Percentiles rank a stretch among this genome's conserved stretches.
Evolutionary conservation across 2,329 filamentous ascomycete genomes (phyloP).

Genomic region (Zalaria obscura): DNA sequence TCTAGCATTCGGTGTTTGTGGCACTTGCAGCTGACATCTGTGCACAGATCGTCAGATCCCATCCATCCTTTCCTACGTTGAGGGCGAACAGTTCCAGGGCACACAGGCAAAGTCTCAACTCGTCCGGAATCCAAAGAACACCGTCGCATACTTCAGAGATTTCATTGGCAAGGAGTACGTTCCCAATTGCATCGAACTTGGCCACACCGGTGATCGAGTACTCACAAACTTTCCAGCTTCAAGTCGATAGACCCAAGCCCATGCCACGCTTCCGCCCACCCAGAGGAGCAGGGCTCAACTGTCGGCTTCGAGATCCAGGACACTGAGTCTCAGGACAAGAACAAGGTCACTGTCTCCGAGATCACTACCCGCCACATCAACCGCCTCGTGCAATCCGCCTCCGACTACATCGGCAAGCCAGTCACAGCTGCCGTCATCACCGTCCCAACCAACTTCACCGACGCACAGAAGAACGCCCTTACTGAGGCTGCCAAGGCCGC

Average conservation of each 20-base stretch:
- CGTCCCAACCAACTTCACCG: slow-evolving; percentile 83
- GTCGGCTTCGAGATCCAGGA: slow-evolving; percentile 79
- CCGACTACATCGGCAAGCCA: slow-evolving; percentile 82
- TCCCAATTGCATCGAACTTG: neutral
- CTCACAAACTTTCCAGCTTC: slow-evolving; percentile 41
- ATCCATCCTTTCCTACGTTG: slow-evolving; percentile 82
- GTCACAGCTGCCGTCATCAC: slow-evolving; percentile 93
- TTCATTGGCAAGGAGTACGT: slow-evolving; percentile 84
- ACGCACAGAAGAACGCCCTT: slow-evolving; percentile 73
- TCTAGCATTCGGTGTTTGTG: neutral
- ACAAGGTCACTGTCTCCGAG: slow-evolving; percentile 63
- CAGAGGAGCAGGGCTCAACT: slow-evolving; percentile 55
- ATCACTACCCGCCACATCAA: slow-evolving; percentile 73
- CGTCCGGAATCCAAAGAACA: slow-evolving; percentile 84
- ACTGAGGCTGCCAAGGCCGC: slow-evolving; percentile 64
- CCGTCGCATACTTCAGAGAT: slow-evolving; percentile 89
- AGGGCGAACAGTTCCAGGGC: slow-evolving; percentile 93
- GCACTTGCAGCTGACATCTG: neutral
- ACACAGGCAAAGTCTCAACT: slow-evolving; percentile 90
- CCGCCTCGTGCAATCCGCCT: slow-evolving; percentile 67
- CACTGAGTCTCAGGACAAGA: slow-evolving; percentile 33
- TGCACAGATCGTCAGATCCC: slow-evolving; percentile 83
- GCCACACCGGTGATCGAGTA: too few species aligned
- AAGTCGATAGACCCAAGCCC: slow-evolving; percentile 93
- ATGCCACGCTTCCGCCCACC: slow-evolving; percentile 86